Percentiles rank a stretch among this genome's conserved stretches.
phyloP scores from a whole-genome alignment of 768 basidiomycete genomes.

The Fistulinella prunicolor region DNA sequence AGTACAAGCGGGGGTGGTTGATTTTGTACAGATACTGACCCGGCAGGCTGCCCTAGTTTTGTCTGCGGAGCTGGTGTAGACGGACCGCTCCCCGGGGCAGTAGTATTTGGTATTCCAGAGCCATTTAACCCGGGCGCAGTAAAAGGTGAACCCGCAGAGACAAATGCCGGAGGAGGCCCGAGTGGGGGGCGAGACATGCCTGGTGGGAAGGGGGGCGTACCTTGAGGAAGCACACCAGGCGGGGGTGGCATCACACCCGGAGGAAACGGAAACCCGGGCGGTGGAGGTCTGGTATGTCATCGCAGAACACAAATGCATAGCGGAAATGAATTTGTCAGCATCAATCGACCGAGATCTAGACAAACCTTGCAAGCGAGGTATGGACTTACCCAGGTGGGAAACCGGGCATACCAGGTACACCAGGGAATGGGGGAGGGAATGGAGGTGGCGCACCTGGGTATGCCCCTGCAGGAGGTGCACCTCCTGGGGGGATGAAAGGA shows the following conservation, averaged over 20 bases:
- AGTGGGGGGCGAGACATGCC: slow-evolving; percentile 36
- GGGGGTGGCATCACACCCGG: slow-evolving; percentile 36
- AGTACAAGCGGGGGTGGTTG: slow-evolving; percentile 37
- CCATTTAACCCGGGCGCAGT: slow-evolving; percentile 25
- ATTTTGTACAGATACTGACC: slow-evolving; percentile 23
- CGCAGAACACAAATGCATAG: slow-evolving; percentile 6
- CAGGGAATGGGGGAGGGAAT: slow-evolving; percentile 41
- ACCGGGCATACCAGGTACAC: slow-evolving; percentile 45
- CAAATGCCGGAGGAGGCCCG: slow-evolving; percentile 36
- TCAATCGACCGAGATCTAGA: slow-evolving; percentile 13
- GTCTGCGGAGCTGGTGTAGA: slow-evolving; percentile 15
- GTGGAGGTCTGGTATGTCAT: slow-evolving; percentile 39
- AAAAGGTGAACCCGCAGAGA: slow-evolving; percentile 33
- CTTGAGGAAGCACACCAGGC: slow-evolving; percentile 37
- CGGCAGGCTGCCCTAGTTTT: slow-evolving; percentile 7
- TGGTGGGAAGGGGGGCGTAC: slow-evolving; percentile 37
- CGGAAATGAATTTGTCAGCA: slow-evolving; percentile 19
- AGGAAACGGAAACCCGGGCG: slow-evolving; percentile 56
- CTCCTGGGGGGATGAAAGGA: slow-evolving; percentile 37
- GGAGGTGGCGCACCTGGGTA: slow-evolving; percentile 38
- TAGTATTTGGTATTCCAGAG: slow-evolving; percentile 11
- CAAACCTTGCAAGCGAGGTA: slow-evolving; percentile 12
- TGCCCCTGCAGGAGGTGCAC: slow-evolving; percentile 35
- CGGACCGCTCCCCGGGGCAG: slow-evolving; percentile 24
- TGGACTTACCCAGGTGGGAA: slow-evolving; percentile 56